These are phyloP conservation scores for Apiospora marii DNA, from an alignment of 2,329 filamentous ascomycete genomes.

Conservation along the genomic window DNA sequence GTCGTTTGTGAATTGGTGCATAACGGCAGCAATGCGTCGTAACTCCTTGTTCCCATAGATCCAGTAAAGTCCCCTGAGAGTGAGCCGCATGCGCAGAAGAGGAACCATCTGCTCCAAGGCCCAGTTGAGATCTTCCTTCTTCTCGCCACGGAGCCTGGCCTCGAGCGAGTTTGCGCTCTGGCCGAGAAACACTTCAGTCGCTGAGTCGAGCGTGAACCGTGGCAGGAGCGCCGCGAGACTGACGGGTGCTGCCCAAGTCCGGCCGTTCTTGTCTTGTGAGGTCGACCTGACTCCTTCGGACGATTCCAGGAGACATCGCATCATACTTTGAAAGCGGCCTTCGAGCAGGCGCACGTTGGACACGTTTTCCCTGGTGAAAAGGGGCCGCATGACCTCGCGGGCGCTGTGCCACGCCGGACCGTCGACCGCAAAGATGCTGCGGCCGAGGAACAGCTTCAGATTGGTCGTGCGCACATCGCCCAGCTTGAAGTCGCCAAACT, in stretches of 20 bases:
- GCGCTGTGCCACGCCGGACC: slow-evolving; percentile 17
- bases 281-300: neutral
- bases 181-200: slow-evolving; percentile 65
- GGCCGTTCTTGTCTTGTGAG: neutral
- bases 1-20: slow-evolving; percentile 9
- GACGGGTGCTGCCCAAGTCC: slow-evolving; percentile 16
- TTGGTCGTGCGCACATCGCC: slow-evolving; percentile 31
- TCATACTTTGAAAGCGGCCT: slow-evolving; percentile 3
- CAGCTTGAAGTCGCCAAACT: slow-evolving; percentile 50
- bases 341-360: slow-evolving; percentile 4
- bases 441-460: slow-evolving; percentile 28
- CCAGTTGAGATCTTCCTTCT: slow-evolving; percentile 1
- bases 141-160: neutral
- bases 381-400: neutral
- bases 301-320: slow-evolving; percentile 2
- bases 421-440: slow-evolving; percentile 19
- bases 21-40: neutral
- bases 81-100: slow-evolving; percentile 3
- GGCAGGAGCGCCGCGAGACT: slow-evolving; percentile 53
- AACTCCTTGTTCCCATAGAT: slow-evolving; percentile 1
- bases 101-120: slow-evolving; percentile 17
- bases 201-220: slow-evolving; percentile 59
- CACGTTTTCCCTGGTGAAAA: slow-evolving; percentile 13
- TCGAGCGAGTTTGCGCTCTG: slow-evolving; percentile 42
- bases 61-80: neutral